A percentile compares a stretch with the other conserved stretches of the same genome.
phyloP scores from a whole-genome alignment of 345 rosid species.

The Pistacia vera region DNA sequence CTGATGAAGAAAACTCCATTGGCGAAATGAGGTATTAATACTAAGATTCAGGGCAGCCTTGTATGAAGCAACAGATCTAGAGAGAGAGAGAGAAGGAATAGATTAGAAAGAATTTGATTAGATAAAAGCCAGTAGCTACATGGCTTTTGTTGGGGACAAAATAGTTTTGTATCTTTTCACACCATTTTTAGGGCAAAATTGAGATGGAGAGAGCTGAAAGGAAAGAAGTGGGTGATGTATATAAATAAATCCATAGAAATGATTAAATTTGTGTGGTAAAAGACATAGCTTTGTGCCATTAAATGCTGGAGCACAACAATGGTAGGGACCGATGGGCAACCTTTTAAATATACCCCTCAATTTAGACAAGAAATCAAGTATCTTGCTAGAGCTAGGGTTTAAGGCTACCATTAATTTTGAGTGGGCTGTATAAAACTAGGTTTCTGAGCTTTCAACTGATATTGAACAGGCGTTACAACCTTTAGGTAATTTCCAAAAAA shows the following conservation, averaged over 20 bases:
- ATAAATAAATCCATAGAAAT: too few species aligned
- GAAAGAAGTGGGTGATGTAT: neutral
- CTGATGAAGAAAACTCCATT: neutral
- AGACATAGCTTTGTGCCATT: neutral
- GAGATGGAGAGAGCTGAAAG: neutral
- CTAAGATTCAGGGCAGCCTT: neutral
- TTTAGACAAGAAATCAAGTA: neutral
- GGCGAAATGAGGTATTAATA: too few species aligned
- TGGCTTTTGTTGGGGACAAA: neutral
- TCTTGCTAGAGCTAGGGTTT: neutral
- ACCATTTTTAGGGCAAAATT: neutral
- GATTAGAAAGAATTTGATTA: neutral
- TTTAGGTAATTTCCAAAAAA: too few species aligned
- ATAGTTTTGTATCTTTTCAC: neutral
- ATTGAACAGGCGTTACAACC: neutral
- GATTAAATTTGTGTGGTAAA: neutral
- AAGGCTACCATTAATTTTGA: neutral
- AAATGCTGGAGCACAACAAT: neutral
- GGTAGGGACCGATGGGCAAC: conserved; percentile 9
- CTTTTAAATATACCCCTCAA: neutral
- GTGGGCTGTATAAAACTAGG: neutral
- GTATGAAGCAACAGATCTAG: conserved; percentile 4
- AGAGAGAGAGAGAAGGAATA: neutral
- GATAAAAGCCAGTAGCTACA: neutral
- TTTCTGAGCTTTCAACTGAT: neutral